phyloP scores from a whole-genome alignment of 192 early-diverging fungal species.

The Kappamyces sp. region DNA sequence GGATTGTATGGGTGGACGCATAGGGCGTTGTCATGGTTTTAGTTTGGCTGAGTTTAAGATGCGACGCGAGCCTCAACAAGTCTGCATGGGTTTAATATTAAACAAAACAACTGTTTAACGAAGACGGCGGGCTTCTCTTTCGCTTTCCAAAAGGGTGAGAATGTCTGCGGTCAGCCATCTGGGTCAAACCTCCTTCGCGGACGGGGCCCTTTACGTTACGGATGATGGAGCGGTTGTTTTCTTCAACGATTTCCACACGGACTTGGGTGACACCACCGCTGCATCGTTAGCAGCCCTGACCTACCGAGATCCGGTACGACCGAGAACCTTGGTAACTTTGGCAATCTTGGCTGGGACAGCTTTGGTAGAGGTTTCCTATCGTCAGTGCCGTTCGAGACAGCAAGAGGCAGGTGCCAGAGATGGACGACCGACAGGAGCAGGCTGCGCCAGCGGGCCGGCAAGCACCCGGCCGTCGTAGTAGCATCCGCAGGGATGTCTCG shows the following conservation, averaged over 20 bases:
- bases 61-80: neutral
- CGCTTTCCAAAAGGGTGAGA: slow-evolving; percentile 94
- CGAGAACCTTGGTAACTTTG: slow-evolving; percentile 92
- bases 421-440: too few relatives aligned
- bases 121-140: slow-evolving; percentile 98
- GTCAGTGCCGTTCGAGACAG: too few relatives aligned
- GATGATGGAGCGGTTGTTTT: slow-evolving; percentile 91
- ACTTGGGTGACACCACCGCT: slow-evolving; percentile 98
- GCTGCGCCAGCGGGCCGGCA: too few relatives aligned
- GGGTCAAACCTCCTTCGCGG: slow-evolving; percentile 69
- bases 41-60: slow-evolving; percentile 7
- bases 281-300: slow-evolving; percentile 11
- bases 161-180: slow-evolving; percentile 68
- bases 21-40: slow-evolving; percentile 11
- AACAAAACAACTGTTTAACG: slow-evolving; percentile 64
- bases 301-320: slow-evolving; percentile 96
- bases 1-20: slow-evolving; percentile 20
- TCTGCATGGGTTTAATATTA: neutral
- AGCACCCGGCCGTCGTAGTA: too few relatives aligned
- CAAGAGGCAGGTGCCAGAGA: too few relatives aligned
- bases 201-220: slow-evolving; percentile 99
- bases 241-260: slow-evolving; percentile 98
- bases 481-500: too few relatives aligned
- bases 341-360: slow-evolving; percentile 73
- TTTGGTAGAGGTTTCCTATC: slow-evolving; percentile 18